These are phyloP conservation scores for Wilhelminamyces savonicus DNA, from an alignment of 805 yeast species.

Conservation along the genomic window DNA sequence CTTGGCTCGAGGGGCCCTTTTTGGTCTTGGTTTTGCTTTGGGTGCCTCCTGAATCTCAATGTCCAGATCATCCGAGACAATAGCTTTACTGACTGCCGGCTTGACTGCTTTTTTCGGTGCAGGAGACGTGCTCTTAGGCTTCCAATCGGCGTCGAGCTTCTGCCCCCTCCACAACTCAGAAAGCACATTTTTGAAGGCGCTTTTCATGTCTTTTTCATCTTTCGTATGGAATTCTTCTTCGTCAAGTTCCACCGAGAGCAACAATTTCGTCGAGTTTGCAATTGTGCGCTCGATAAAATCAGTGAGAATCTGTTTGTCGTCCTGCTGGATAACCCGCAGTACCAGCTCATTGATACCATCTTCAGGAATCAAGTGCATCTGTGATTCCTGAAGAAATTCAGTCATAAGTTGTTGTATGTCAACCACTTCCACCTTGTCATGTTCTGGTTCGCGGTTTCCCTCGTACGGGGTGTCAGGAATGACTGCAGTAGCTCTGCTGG, in stretches of 20 bases:
- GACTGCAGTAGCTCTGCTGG: too few relatives aligned
- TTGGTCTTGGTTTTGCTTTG: too few relatives aligned
- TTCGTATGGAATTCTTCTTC: conserved; percentile 28
- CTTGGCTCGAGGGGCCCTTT: too few relatives aligned
- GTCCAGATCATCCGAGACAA: too few relatives aligned
- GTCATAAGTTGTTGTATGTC: conserved; percentile 60
- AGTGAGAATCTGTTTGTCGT: conserved; percentile 67
- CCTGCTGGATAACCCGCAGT: conserved; percentile 68
- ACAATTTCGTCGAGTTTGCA: conserved; percentile 42
- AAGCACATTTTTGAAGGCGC: conserved; percentile 39
- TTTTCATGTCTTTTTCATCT: conserved; percentile 17
- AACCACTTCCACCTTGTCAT: conserved; percentile 14
- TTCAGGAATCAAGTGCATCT: conserved; percentile 67
- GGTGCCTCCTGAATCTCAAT: too few relatives aligned
- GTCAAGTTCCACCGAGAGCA: conserved; percentile 39
- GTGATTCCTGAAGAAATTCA: conserved; percentile 54
- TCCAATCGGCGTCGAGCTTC: too few relatives aligned
- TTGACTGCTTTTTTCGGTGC: too few relatives aligned
- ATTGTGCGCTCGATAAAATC: conserved; percentile 56
- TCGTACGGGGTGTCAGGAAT: neutral
- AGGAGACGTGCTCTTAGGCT: too few relatives aligned
- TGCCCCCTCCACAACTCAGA: too few relatives aligned
- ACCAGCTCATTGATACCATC: conserved; percentile 70
- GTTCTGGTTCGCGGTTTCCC: too few relatives aligned
- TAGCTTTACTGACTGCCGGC: too few relatives aligned